These are phyloP conservation scores for Hibiscus mutabilis DNA, from an alignment of 345 rosid species.

Conservation along the genomic window DNA sequence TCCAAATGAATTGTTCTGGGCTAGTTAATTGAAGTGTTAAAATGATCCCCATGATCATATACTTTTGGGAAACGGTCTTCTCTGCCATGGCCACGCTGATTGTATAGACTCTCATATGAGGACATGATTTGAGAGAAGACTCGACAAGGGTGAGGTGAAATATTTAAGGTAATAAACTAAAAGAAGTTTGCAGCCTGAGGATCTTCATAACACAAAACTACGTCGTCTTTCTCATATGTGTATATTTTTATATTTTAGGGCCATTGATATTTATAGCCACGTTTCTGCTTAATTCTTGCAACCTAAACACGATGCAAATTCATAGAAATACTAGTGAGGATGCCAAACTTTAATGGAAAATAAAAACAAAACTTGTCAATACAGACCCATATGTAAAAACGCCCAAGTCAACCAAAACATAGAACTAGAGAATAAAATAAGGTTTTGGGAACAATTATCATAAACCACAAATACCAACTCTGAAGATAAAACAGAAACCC, in stretches of 20 bases:
- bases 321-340: conserved; percentile 1
- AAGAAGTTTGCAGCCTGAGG: conserved; percentile 61
- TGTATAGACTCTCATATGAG: conserved; percentile 54
- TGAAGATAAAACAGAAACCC: not conserved
- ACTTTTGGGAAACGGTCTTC: conserved; percentile 64
- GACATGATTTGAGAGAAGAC: conserved; percentile 50
- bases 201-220: conserved; percentile 82
- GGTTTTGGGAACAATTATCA: not conserved
- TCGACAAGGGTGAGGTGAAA: not conserved
- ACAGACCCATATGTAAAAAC: not conserved
- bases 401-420: not conserved
- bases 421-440: not conserved
- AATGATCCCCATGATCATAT: conserved; percentile 55
- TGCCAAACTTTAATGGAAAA: not conserved
- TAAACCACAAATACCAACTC: not conserved
- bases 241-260: conserved; percentile 89
- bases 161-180: not conserved
- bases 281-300: conserved; percentile 91
- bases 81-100: conserved; percentile 88
- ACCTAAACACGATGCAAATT: conserved; percentile 35
- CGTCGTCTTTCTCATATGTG: conserved; percentile 94
- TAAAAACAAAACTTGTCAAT: not conserved
- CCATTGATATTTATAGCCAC: conserved; percentile 97
- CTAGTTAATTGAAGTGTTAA: not conserved
- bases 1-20: too few species aligned